Evolutionary conservation across 257 asterid species (phyloP).

Genomic region (Mentha longifolia): DNA sequence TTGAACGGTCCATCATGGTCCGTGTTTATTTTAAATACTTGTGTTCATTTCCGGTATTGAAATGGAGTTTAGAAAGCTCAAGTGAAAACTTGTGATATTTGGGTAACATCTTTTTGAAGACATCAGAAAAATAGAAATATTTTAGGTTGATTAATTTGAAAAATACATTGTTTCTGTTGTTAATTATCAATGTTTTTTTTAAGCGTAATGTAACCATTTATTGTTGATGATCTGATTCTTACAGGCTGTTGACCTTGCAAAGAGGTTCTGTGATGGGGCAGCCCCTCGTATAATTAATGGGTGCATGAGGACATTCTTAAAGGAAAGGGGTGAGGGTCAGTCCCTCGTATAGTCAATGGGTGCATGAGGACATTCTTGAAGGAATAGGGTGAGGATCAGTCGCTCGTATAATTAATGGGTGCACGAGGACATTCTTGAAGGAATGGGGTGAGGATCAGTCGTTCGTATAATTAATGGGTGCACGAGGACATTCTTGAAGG

Average conservation of each 20-base stretch:
- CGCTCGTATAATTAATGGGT: conserved; percentile 88
- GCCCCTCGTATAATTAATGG: conserved; percentile 95
- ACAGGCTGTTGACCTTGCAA: conserved; percentile 97
- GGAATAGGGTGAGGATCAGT: conserved; percentile 47
- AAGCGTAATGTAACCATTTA: too few species aligned
- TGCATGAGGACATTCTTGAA: conserved; percentile 75
- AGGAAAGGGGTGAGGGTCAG: conserved; percentile 59
- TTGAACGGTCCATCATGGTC: neutral
- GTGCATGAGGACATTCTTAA: conserved; percentile 28
- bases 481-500: conserved; percentile 68
- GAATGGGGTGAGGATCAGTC: conserved; percentile 64
- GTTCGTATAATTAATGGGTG: conserved; percentile 92
- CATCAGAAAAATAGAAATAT: neutral
- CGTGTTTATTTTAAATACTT: neutral
- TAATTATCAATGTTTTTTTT: neutral
- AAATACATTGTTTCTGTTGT: conserved; percentile 6
- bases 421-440: conserved; percentile 13
- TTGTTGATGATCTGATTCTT: neutral
- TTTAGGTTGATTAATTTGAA: neutral
- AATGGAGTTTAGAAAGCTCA: neutral
- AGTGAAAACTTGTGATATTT: neutral
- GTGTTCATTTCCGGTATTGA: neutral
- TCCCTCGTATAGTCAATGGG: conserved; percentile 89
- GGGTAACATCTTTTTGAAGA: neutral
- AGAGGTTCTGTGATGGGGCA: conserved; percentile 95